phyloP scores from a whole-genome alignment of 768 basidiomycete species.

The Austroboletus eburneus region DNA sequence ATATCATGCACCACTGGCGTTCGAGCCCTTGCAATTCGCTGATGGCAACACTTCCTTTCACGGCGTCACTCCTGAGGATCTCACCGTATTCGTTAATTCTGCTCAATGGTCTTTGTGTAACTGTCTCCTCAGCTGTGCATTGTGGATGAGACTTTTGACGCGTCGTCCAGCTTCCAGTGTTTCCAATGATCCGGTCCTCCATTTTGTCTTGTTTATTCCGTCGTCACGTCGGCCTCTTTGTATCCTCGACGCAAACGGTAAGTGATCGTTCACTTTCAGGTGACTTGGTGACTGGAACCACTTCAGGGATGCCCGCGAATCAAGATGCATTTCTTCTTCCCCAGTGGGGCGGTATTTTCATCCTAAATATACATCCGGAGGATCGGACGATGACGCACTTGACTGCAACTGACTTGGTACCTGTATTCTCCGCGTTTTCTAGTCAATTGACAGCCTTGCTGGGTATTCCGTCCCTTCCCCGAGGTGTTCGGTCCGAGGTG shows the following conservation, averaged over 20 bases:
- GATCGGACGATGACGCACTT: constrained; percentile 22
- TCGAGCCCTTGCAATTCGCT: constrained; percentile 49
- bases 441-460: constrained; percentile 76
- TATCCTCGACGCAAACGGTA: constrained; percentile 57
- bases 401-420: constrained; percentile 42
- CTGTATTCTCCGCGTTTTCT: constrained; percentile 60
- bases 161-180: constrained; percentile 71
- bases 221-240: constrained; percentile 64
- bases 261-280: constrained; percentile 8
- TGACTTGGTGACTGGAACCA: constrained; percentile 8
- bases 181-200: constrained; percentile 89
- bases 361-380: constrained; percentile 55
- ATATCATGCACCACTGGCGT: constrained; percentile 85
- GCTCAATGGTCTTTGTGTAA: constrained; percentile 93
- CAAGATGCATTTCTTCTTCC: constrained; percentile 82
- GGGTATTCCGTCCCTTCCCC: constrained; percentile 65
- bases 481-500: constrained; percentile 34
- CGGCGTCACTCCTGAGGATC: constrained; percentile 71
- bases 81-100: constrained; percentile 92
- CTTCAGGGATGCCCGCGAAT: constrained; percentile 42
- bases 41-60: constrained; percentile 37
- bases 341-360: constrained; percentile 88
- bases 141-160: constrained; percentile 3
- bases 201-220: constrained; percentile 89
- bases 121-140: constrained; percentile 16